Conservation (phyloP, 495 filamentous ascomycete genomes). For the Trichocladium uniseriatum region DNA sequence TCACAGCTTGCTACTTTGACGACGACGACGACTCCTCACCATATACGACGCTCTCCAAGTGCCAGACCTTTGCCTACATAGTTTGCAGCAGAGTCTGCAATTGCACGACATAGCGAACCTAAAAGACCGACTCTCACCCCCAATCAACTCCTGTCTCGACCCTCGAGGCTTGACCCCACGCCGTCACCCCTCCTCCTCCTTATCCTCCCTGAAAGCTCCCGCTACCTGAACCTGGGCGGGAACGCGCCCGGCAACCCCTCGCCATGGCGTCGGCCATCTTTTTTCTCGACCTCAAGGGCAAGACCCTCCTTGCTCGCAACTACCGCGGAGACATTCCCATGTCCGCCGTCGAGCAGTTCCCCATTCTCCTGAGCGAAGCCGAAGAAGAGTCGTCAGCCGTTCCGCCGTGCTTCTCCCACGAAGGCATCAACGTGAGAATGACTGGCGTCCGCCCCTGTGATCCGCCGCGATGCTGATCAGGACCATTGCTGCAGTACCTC, state of each 20-base stretch:
- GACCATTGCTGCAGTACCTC: conserved; percentile 59
- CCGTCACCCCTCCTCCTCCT: not conserved
- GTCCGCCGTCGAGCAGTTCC: conserved; percentile 98
- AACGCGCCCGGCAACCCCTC: conserved; percentile 11
- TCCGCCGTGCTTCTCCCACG: conserved; percentile 95
- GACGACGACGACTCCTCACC: not conserved
- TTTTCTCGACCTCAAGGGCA: conserved; percentile 99
- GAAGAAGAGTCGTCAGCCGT: conserved; percentile 99
- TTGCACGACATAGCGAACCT: not conserved
- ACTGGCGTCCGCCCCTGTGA: not conserved
- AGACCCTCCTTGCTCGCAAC: conserved; percentile 98
- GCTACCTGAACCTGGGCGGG: not conserved
- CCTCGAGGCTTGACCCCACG: not conserved
- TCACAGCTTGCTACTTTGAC: not conserved
- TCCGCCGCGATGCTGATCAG: not conserved
- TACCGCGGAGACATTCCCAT: conserved; percentile 99
- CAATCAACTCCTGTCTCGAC: not conserved
- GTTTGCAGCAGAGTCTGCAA: no score
- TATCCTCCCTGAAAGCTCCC: not conserved
- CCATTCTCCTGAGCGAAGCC: conserved; percentile 90
- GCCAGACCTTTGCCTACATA: no score
- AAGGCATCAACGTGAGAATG: conserved; percentile 84
- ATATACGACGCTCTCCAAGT: no score
- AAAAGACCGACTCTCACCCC: not conserved
- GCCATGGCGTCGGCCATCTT: conserved; percentile 96